Percentiles rank a stretch among this genome's conserved stretches.
These are phyloP conservation scores for Trifolium repens DNA, from an alignment of 306 rosid genomes.

Conservation along the genomic window DNA sequence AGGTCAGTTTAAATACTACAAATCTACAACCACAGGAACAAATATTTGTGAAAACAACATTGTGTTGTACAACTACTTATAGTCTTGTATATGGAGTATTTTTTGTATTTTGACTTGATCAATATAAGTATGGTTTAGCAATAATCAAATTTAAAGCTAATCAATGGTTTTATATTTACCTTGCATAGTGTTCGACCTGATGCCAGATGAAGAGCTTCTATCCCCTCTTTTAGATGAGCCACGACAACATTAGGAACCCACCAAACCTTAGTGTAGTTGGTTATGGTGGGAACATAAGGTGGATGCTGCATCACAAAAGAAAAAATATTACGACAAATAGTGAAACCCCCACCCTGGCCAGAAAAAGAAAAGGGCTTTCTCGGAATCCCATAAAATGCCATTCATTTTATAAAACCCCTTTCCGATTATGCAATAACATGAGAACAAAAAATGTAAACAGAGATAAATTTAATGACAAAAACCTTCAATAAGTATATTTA, in stretches of 20 bases:
- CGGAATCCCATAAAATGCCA: conserved; percentile 23
- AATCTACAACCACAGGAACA: conserved; percentile 8
- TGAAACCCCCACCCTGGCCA: background rate
- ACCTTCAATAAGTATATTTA: background rate
- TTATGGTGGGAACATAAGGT: conserved; percentile 92
- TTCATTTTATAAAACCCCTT: conserved; percentile 23
- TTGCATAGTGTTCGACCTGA: conserved; percentile 94
- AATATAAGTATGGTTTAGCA: conserved; percentile 32
- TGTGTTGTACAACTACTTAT: conserved; percentile 20
- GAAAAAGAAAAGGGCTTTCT: conserved; percentile 8
- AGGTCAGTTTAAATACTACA: conserved; percentile 10
- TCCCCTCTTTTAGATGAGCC: conserved; percentile 96
- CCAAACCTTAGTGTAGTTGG: conserved; percentile 97
- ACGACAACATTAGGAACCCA: conserved; percentile 99
- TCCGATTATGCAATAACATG: conserved; percentile 10
- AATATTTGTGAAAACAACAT: conserved; percentile 23
- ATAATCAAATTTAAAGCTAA: conserved; percentile 31
- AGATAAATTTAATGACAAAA: background rate
- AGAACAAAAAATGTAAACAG: conserved; percentile 5
- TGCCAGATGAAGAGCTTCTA: conserved; percentile 93
- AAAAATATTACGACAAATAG: conserved; percentile 27
- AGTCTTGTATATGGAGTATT: background rate
- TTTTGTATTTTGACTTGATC: conserved; percentile 27
- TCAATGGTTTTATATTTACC: conserved; percentile 50
- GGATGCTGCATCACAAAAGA: conserved; percentile 63